These are phyloP conservation scores for Cladosporium halotolerans DNA, from an alignment of 2,329 filamentous ascomycete genomes.

Conservation along the genomic window DNA sequence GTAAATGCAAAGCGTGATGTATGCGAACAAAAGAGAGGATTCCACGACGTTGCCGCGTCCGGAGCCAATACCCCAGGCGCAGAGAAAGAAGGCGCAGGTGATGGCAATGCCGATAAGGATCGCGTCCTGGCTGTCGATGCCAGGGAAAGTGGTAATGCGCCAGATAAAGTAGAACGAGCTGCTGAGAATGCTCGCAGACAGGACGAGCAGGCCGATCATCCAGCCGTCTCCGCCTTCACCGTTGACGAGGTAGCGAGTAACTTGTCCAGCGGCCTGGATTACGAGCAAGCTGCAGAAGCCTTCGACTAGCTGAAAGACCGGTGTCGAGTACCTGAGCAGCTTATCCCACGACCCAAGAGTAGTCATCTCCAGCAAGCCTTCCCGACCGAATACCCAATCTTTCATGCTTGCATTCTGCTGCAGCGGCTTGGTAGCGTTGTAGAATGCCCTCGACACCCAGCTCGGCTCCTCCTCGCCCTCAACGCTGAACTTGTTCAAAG, in stretches of 20 bases:
- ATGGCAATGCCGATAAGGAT: slow-evolving; percentile 88
- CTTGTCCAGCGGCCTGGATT: slow-evolving; percentile 90
- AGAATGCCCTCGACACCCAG: slow-evolving; percentile 66
- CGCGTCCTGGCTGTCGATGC: slow-evolving; percentile 86
- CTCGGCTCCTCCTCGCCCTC: slow-evolving; percentile 64
- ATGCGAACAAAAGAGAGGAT: slow-evolving; percentile 90
- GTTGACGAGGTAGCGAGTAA: slow-evolving; percentile 92
- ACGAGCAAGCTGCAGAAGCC: slow-evolving; percentile 95
- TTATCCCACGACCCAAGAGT: slow-evolving; percentile 86
- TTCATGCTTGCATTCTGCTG: slow-evolving; percentile 57
- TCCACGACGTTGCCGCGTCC: slow-evolving; percentile 92
- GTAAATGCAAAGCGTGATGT: slow-evolving; percentile 96
- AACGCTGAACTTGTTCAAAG: slow-evolving; percentile 88
- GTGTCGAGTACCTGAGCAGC: slow-evolving; percentile 80
- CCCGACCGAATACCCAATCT: slow-evolving; percentile 83
- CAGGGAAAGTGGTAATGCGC: slow-evolving; percentile 88
- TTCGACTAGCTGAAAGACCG: slow-evolving; percentile 88
- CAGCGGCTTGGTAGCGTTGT: slow-evolving; percentile 29
- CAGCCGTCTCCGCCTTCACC: slow-evolving; percentile 84
- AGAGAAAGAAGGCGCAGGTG: slow-evolving; percentile 86
- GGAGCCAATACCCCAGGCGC: slow-evolving; percentile 88
- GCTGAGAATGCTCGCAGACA: slow-evolving; percentile 86
- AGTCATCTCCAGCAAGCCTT: slow-evolving; percentile 71
- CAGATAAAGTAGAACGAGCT: slow-evolving; percentile 94
- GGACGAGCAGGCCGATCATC: slow-evolving; percentile 85